Base-by-base conservation (phyloP, 208 protist genomes). In the Lotmaria passim region DNA sequence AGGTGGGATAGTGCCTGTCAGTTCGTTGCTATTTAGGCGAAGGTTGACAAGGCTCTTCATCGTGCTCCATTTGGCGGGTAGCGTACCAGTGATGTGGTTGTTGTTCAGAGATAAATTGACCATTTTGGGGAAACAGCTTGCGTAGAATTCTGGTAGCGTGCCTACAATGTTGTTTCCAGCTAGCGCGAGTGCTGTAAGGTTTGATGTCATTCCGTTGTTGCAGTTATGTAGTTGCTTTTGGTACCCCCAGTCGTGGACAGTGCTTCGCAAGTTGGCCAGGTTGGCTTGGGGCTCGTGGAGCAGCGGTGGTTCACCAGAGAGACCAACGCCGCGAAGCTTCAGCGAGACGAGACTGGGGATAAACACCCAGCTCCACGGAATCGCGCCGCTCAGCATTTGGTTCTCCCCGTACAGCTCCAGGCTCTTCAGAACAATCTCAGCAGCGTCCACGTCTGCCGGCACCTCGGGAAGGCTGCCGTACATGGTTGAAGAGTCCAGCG, bases 401-500 rank as follows among this genome's bases (percentile, higher is more conserved):
- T 30, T 38, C 51, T 56, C 51, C 2, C 51, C 51, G 30, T 56
- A 56, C 30, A 56, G 24, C 30, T 56, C 51, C 11, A 56, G 3
- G 21, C 51, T 56, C 19, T 5, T 56, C 24, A 56, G 30, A 24
- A 56, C 51, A 24, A 56, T 38, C 17, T 33, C 51, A 38, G 33
- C 51, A 6, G 2, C 30, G 51, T 56, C 30, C 2, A 38, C 51
- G 30, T 38, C 38, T 30, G 51, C 2, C 51, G 51, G 51, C 12
- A 56, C 30, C n/a, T 56, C 28, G n/a, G 51, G 51, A 24, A 56
- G 51, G 51, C 51, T 56, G 24, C 51, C 51, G 51, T 56, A 56
- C 51, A 56, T 7, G 11, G 30, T 21, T 2, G 51, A 19, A 30
- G 51, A 56, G 51, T 56, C 51, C 30, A 69, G 6, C 26, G 43